Base-by-base conservation (phyloP, 306 rosid species). In the Psophocarpus tetragonolobus region DNA sequence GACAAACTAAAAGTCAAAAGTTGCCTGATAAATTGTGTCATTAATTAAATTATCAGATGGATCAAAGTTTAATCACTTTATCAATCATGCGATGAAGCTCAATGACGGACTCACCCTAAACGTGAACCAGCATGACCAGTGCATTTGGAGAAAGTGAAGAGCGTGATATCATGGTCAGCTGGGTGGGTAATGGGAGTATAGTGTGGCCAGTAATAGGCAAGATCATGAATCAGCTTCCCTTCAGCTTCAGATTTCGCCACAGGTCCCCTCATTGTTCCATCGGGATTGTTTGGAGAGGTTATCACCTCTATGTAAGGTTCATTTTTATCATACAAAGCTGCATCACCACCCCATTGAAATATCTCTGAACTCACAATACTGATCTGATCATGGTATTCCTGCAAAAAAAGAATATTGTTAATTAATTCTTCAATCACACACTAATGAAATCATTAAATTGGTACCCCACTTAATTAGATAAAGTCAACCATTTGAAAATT, bases 71-170 rank as follows among this genome's bases (percentile, higher is more conserved):
- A n/a, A n/a, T n/a, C n/a, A n/a, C n/a, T n/a, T n/a, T n/a, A n/a
- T n/a, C n/a, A n/a, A n/a, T n/a, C n/a, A n/a, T n/a, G n/a, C n/a
- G n/a, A n/a, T 56, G 7, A 62, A 11, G 9, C 6, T 42, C 17
- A 15, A 44, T 21, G 13, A 13, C 48, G 0, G 10, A 62, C 84
- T 81, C 2, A 94, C 98, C 97, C 98, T 4, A 94, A 82, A 17
- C 98, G 93, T 1, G 97, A 94, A 35, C 97, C 97, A 12, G 91
- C 98, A 79, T 94, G 97, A 4, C 98, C 98, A 0, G 97, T 92
- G 87, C 93, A 85, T 71, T 94, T 94, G 72, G 98, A 94, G 54
- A 88, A 87, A n/a, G 98, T 94, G 82, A 94, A 92, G 57, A 81
- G 74, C 94, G 89, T 89, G n/a, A 94, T 15, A 73, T 94, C 93